A percentile compares a stretch with the other conserved stretches of the same genome.
Conservation (phyloP, 179 eudicot species). For the Spergularia azorica region DNA sequence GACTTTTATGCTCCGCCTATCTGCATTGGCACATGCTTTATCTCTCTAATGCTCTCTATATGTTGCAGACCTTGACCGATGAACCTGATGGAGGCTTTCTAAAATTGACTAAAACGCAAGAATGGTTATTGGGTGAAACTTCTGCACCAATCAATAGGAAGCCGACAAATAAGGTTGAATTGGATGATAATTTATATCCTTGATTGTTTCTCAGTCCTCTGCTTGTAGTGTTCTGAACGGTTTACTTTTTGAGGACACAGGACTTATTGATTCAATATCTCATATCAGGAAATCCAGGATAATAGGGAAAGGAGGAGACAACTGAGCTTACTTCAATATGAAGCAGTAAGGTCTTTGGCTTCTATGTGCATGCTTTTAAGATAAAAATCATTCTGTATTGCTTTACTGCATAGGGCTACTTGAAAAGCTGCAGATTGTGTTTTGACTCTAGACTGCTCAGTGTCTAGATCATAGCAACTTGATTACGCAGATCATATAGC, state of each 20-base stretch:
- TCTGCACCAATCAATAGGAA: slow-evolving; percentile 77
- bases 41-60: neutral
- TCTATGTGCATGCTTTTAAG: neutral
- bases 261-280: slow-evolving; percentile 28
- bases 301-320: slow-evolving; percentile 69
- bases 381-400: neutral
- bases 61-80: slow-evolving; percentile 42
- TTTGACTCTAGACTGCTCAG: neutral
- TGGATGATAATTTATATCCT: slow-evolving; percentile 9
- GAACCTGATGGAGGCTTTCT: slow-evolving; percentile 82
- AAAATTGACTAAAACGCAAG: slow-evolving; percentile 70
- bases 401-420: neutral
- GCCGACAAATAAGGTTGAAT: slow-evolving; percentile 51
- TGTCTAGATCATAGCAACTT: slow-evolving; percentile 1
- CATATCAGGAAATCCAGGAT: slow-evolving; percentile 66
- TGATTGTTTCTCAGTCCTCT: slow-evolving; percentile 10
- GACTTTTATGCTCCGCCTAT: neutral
- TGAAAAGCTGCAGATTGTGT: slow-evolving; percentile 13
- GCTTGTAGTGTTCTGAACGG: slow-evolving; percentile 7
- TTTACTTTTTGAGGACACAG: slow-evolving; percentile 12
- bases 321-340: slow-evolving; percentile 75
- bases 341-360: slow-evolving; percentile 69
- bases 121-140: slow-evolving; percentile 80
- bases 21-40: neutral
- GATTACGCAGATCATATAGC: neutral